phyloP scores from a whole-genome alignment of 2,329 filamentous ascomycete genomes.

The Colletotrichum sp. region DNA sequence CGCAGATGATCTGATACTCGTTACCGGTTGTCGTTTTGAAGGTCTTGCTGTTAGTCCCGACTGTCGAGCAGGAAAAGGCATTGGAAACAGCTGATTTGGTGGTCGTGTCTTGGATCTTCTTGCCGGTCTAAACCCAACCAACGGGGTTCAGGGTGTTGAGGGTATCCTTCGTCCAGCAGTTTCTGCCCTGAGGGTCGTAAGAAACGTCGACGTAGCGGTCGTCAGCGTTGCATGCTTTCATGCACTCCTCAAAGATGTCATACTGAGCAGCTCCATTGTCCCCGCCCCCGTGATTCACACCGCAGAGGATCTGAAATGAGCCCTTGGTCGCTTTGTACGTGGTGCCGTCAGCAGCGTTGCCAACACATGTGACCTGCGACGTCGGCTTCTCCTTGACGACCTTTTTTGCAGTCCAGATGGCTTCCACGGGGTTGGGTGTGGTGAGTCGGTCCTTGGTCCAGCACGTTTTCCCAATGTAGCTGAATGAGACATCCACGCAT shows the following conservation, averaged over 20 bases:
- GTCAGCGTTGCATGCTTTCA: neutral
- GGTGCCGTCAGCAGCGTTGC: neutral
- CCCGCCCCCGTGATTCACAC: neutral
- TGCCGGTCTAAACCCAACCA: neutral
- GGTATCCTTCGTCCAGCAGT: neutral
- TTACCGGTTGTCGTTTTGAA: neutral
- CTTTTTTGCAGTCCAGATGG: neutral
- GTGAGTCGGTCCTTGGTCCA: neutral
- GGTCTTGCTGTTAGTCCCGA: neutral
- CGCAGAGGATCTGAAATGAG: neutral
- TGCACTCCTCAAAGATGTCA: neutral
- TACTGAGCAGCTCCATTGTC: neutral
- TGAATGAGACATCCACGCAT: neutral
- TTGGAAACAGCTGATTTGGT: neutral
- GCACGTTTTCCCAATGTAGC: neutral
- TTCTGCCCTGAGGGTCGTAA: neutral
- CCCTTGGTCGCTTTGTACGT: neutral
- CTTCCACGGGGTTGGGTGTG: neutral
- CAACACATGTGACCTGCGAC: neutral
- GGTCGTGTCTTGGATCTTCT: neutral
- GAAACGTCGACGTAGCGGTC: neutral
- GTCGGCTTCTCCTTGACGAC: neutral
- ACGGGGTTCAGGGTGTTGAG: neutral
- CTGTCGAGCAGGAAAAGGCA: neutral
- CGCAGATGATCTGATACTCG: neutral